Evolutionary conservation across 768 basidiomycete species (phyloP), one percentile per base, ranked within the genome.

Genomic region (Trametes cinnabarina): DNA sequence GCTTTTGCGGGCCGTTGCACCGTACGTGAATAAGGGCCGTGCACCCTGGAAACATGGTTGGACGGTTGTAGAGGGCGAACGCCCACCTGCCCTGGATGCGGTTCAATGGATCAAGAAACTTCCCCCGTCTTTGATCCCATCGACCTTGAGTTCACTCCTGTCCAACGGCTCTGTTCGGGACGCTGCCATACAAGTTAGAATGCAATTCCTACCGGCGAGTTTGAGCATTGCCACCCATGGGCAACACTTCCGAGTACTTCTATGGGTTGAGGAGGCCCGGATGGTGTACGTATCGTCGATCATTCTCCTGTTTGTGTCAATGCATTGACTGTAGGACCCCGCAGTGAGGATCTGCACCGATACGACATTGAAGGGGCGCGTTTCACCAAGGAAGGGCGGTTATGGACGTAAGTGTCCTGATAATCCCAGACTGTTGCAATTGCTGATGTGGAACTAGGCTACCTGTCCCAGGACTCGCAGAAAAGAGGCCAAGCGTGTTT

Each of bases 401-500:
- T 76, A 22, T 82, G 82, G 66, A 72, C 77, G 81, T 80, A 59
- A 57, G 77, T 57, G 9, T 2, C 30, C 10, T 30, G 37, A 12
- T 19, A 3, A 7, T 26, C 40, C 2, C 19, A 12, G 17, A 46
- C 52, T 48, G 43, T 56, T 19, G 19, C 47, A 3, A 35, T 17
- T 1, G 41, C 37, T 19, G 40, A 14, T 9, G 14, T 2, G 40
- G 12, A 14, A 6, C 37, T 23, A 85, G 83, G 23, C 68, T 86
- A 5, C 55, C 70, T 30, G 82, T 87, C 9, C 74, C 80, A 30
- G 84, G 83, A 5, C 71, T 85, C 1, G 82, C 80, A 2, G 82
- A 85, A 68, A 80, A 80, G 47, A 74, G 84, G 3, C 84, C 84
- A 0, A 82, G 80, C 20, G 81, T 86, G 15, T 73, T 84, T 17